Evolutionary conservation across 768 basidiomycete genomes (phyloP), one percentile per base, ranked within the genome.

Genomic region (Trametes meyenii): DNA sequence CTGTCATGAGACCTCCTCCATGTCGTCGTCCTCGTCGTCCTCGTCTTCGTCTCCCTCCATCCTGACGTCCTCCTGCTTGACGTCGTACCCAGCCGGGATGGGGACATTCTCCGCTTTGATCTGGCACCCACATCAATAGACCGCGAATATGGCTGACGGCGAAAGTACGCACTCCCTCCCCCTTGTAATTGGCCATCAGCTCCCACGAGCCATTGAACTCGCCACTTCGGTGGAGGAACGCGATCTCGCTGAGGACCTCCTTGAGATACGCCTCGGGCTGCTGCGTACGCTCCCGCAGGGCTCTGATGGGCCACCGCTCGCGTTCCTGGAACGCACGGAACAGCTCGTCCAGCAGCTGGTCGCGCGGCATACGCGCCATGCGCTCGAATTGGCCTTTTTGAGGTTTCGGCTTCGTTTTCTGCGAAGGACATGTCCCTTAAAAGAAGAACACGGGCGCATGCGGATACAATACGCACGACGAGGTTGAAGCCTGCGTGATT

Each of bases 251-350:
- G 33, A 96, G 76, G 2, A 90, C 85, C 66, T 95, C 92, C 70
- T 93, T 93, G 64, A 96, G 84, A 71, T 92, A 95, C 12, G 80
- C 85, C 72, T 93, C 91, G 1, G 93, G 92, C 71, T 96, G 93
- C 71, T 92, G 88, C 0, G 90, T 91, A 63, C 83, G 84, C 69
- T 92, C 89, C 44, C 91, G 84, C 55, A 94, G 76, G 1, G 83
- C 77, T 65, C 87, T 88, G 72, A 94, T 86, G 60, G 84, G 79
- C 94, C 94, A 98, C 52, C 85, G 86, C n/a, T 87, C 83, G 45
- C 82, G 82, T 62, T 93, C 86, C 61, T 84, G 82, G 79, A 96
- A 98, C 6, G 87, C 78, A 2, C 75, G 67, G 75, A 96, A 96
- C 43, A 97, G 80, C 56, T 88, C 76, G 72, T 97, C 93, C 73